Evolutionary conservation across 169 alveolate genomes (phyloP).

Genomic region (Plasmodium berghei): DNA sequence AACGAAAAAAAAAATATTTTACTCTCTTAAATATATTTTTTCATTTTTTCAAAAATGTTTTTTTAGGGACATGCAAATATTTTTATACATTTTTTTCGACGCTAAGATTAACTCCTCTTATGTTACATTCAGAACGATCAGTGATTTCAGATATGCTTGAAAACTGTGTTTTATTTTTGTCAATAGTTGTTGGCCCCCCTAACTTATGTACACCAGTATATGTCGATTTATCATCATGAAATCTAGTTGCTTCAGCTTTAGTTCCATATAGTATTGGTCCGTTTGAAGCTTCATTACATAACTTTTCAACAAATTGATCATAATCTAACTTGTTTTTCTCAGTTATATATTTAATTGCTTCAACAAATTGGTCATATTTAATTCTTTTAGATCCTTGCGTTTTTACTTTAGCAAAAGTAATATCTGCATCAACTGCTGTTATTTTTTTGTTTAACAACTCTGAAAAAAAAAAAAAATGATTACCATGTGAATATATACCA

Average conservation of each 20-base stretch:
- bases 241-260: slow-evolving; percentile 89
- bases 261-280: slow-evolving; percentile 92
- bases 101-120: slow-evolving; percentile 81
- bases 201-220: slow-evolving; percentile 92
- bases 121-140: slow-evolving; percentile 79
- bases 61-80: not conserved
- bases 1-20: too few species aligned
- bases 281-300: slow-evolving; percentile 79
- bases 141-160: slow-evolving; percentile 80
- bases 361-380: slow-evolving; percentile 78
- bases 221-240: slow-evolving; percentile 89
- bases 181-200: slow-evolving; percentile 92
- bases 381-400: slow-evolving; percentile 85
- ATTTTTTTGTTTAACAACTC: slow-evolving; percentile 83
- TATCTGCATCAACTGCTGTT: slow-evolving; percentile 88
- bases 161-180: slow-evolving; percentile 81
- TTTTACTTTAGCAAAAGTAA: slow-evolving; percentile 88
- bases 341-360: slow-evolving; percentile 80
- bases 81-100: slow-evolving; percentile 73
- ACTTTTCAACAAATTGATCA: slow-evolving; percentile 62
- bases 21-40: not conserved
- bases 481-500: not conserved
- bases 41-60: not conserved
- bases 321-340: slow-evolving; percentile 78
- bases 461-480: slow-evolving; percentile 16